Evolutionary conservation across 2,329 filamentous ascomycete species (phyloP), one percentile per base, ranked within the genome.

Genomic region (Davidsoniella eucalypti): DNA sequence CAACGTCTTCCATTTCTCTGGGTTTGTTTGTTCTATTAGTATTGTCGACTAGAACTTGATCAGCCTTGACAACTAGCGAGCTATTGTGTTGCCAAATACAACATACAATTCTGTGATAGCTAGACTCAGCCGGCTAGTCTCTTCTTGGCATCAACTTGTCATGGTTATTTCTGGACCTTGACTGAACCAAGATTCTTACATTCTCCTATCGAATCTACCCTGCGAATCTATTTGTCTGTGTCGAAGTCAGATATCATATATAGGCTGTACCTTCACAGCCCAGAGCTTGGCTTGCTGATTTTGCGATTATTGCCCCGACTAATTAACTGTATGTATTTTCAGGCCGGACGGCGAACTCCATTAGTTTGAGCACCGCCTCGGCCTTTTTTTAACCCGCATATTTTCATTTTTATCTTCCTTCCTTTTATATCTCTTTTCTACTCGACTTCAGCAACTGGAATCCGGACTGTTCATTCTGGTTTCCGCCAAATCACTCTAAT

Each of bases 1-100:
- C 4, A 21, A 21, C 21, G 21, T 21, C 4, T 23, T 23, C 5
- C 1, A 5, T 23, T 5, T 23, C 5, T 23, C 52, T 53, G 62
- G 58, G 55, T 42, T 42, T 23, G 21, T 42, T 42, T 42, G 39
- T 10, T 16, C 2, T 23, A 23, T 23, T 23, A 23, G 21, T 23
- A 23, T 21, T 21, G 21, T 21, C 21, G 4, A 21, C 21, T 21
- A 21, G 3, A 3, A 21, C 21, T 21, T 21, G 4, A 21, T 21
- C 4, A 21, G 21, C 21, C 26, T 33, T 33, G 26, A 33, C 26
- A 33, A 33, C 3, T 4, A 33, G 4, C 29, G 29, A 33, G 21
- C 21, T 23, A 23, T 33, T 10, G 29, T 33, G 29, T 33, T 12
- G 21, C 21, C 21, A 23, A 23, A 23, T 23, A 23, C 21, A 23